These are phyloP conservation scores for Penicillium brevicompactum DNA, from an alignment of 2,329 filamentous ascomycete species.

Conservation along the genomic window DNA sequence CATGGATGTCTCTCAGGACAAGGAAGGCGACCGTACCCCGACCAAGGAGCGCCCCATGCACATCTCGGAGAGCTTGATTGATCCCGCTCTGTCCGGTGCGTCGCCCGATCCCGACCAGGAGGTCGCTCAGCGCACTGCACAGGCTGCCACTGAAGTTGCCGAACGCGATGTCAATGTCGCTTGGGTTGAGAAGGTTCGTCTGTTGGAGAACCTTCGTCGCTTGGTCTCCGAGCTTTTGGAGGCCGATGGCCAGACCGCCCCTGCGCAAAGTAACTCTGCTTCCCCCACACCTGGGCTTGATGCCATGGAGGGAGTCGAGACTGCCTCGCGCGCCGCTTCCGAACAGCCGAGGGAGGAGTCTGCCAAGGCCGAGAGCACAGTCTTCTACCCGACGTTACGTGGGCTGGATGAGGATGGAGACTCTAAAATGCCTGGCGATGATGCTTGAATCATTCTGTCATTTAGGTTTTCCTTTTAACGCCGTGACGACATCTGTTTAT, in stretches of 20 bases:
- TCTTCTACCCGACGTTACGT: slow-evolving; percentile 37
- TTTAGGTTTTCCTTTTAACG: slow-evolving; percentile 14
- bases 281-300: slow-evolving; percentile 24
- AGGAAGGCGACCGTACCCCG: slow-evolving; percentile 37
- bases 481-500: slow-evolving; percentile 21
- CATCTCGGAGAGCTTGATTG: slow-evolving; percentile 44
- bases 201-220: slow-evolving; percentile 61
- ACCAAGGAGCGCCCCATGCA: slow-evolving; percentile 29
- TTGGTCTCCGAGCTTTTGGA: slow-evolving; percentile 60
- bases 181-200: slow-evolving; percentile 67
- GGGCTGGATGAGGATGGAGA: slow-evolving; percentile 39
- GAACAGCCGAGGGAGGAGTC: slow-evolving; percentile 40
- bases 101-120: slow-evolving; percentile 34
- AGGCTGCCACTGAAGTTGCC: slow-evolving; percentile 43
- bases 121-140: slow-evolving; percentile 37
- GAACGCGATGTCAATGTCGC: slow-evolving; percentile 50
- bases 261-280: slow-evolving; percentile 12
- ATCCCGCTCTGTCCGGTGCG: slow-evolving; percentile 41
- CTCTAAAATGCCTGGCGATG: slow-evolving; percentile 37
- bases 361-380: slow-evolving; percentile 22
- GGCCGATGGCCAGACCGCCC: slow-evolving; percentile 50
- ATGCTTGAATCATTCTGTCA: slow-evolving; percentile 14
- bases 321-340: slow-evolving; percentile 42
- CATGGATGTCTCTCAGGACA: slow-evolving; percentile 42
- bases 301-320: slow-evolving; percentile 40